Conservation (phyloP, 2,329 filamentous ascomycete species). For the Ophiostoma sp. region DNA sequence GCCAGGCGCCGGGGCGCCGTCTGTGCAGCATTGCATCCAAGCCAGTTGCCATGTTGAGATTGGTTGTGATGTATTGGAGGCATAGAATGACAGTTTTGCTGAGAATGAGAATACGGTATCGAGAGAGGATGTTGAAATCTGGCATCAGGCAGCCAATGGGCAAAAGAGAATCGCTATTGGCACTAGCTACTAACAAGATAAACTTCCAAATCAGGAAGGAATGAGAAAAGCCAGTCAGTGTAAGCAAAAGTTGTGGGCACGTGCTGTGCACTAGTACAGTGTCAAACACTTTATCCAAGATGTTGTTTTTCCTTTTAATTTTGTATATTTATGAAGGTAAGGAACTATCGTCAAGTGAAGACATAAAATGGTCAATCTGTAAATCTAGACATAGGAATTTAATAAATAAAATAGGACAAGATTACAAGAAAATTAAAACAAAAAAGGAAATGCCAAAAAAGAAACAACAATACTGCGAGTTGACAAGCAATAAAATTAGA, state of each 20-base stretch:
- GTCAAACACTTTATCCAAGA: no score
- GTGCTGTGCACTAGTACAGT: no score
- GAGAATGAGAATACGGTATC: no score
- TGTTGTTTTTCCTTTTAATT: background rate
- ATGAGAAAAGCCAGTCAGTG: no score
- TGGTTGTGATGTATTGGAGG: background rate
- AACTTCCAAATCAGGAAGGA: no score
- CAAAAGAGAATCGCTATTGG: no score
- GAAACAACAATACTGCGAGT: no score
- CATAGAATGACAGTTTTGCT: no score
- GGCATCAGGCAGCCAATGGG: no score
- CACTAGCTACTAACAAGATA: no score
- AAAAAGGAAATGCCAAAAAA: background rate
- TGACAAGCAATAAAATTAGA: background rate
- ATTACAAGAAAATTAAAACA: background rate
- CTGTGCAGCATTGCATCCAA: slow-evolving; percentile 12
- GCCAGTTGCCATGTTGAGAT: background rate
- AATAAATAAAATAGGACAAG: background rate
- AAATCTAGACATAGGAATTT: background rate
- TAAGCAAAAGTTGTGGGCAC: no score
- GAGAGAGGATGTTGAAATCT: no score
- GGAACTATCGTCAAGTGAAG: background rate
- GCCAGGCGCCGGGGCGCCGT: slow-evolving; percentile 18
- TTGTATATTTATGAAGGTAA: background rate
- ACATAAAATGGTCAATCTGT: background rate